phyloP scores from a whole-genome alignment of 2,329 filamentous ascomycete genomes.

The Fusarium euwallaceae region DNA sequence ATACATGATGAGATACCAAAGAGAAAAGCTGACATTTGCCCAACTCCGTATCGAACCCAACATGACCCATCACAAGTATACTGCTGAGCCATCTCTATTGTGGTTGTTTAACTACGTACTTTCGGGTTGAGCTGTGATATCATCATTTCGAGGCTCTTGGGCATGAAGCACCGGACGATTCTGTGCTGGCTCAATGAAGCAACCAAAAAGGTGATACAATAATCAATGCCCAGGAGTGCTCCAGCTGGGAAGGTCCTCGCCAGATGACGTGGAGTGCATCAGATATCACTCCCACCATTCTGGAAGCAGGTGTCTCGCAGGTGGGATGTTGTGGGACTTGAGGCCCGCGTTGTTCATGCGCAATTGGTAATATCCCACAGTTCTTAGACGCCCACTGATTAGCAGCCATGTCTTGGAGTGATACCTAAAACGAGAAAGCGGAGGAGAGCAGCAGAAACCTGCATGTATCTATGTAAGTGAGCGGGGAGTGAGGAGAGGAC shows the following conservation, averaged over 20 bases:
- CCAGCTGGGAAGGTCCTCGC: background rate
- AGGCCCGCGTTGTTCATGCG: conserved; percentile 9
- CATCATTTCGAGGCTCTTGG: background rate
- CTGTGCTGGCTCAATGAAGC: background rate
- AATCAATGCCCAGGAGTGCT: background rate
- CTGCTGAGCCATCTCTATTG: background rate
- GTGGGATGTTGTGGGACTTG: conserved; percentile 6
- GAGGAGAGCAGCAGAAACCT: background rate
- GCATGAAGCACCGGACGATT: background rate
- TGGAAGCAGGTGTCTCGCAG: background rate
- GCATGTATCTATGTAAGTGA: background rate
- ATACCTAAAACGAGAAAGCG: background rate
- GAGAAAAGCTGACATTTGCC: conserved; percentile 10
- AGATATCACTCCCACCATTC: conserved; percentile 1
- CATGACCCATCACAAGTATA: background rate
- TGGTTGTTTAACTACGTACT: background rate
- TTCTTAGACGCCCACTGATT: background rate
- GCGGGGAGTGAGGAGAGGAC: background rate
- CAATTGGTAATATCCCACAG: background rate
- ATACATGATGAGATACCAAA: conserved; percentile 35
- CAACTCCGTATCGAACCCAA: background rate
- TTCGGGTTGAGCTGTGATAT: background rate
- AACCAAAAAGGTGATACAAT: background rate
- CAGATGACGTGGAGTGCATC: conserved; percentile 1
- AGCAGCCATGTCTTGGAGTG: background rate